phyloP scores from a whole-genome alignment of 1,284 basidiomycete species.

The Ceraceosorus bombacis region DNA sequence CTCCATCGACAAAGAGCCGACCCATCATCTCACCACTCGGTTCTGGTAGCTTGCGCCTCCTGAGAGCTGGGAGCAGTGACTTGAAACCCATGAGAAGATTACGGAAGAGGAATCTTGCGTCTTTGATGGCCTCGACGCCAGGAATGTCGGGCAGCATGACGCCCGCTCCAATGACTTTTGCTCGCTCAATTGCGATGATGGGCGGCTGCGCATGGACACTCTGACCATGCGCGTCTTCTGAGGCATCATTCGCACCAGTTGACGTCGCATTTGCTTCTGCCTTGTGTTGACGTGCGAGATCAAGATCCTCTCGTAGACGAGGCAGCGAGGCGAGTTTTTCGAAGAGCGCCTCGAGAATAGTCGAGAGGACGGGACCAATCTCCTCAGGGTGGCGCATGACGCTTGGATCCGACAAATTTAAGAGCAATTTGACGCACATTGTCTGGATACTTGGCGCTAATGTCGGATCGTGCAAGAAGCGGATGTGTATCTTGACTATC shows the following conservation, averaged over 20 bases:
- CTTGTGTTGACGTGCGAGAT: slow-evolving; percentile 21
- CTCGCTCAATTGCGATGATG: slow-evolving; percentile 49
- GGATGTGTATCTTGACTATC: slow-evolving; percentile 77
- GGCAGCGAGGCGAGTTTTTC: slow-evolving; percentile 77
- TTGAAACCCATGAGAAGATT: slow-evolving; percentile 86
- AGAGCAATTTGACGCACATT: slow-evolving; percentile 86
- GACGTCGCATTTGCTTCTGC: slow-evolving; percentile 2
- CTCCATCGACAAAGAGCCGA: slow-evolving; percentile 75
- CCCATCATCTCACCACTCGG: slow-evolving; percentile 83
- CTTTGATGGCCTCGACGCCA: slow-evolving; percentile 48
- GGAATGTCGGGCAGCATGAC: slow-evolving; percentile 49
- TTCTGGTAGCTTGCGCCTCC: slow-evolving; percentile 67
- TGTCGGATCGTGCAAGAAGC: slow-evolving; percentile 81
- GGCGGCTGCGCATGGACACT: slow-evolving; percentile 14
- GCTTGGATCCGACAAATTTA: slow-evolving; percentile 79
- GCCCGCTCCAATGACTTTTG: slow-evolving; percentile 49
- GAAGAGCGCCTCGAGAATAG: slow-evolving; percentile 75
- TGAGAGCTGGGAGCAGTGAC: slow-evolving; percentile 68
- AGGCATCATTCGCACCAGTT: background rate
- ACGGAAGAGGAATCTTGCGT: slow-evolving; percentile 72
- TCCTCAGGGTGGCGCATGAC: slow-evolving; percentile 51
- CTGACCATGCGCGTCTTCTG: background rate
- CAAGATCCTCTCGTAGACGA: slow-evolving; percentile 36
- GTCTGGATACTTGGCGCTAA: slow-evolving; percentile 76
- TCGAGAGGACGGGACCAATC: slow-evolving; percentile 62